Conservation (phyloP, 2,329 filamentous ascomycete species). For the Xylariaceae sp. region DNA sequence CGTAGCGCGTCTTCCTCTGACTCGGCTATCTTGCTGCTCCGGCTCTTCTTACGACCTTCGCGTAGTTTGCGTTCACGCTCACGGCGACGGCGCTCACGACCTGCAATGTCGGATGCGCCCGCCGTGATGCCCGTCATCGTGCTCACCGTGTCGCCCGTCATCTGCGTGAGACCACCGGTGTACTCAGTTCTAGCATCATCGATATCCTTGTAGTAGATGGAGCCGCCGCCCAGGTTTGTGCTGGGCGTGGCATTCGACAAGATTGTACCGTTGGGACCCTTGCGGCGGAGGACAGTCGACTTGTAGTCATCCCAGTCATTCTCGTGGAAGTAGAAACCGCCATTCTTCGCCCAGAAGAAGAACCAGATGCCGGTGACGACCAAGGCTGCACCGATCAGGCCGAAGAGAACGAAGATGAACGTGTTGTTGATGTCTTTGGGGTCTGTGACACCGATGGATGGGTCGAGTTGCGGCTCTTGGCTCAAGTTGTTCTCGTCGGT, state of each 20-base stretch:
- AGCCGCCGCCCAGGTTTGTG: conserved; percentile 82
- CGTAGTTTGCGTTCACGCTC: conserved; percentile 49
- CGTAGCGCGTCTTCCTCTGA: conserved; percentile 64
- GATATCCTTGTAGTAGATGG: conserved; percentile 67
- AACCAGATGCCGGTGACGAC: conserved; percentile 83
- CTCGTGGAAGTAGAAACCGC: conserved; percentile 80
- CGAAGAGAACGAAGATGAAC: conserved; percentile 80
- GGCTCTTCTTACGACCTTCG: conserved; percentile 38
- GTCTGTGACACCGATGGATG: conserved; percentile 45
- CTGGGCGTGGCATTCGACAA: conserved; percentile 75
- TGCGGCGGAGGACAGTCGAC: conserved; percentile 81
- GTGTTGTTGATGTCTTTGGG: conserved; percentile 57
- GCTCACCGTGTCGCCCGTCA: conserved; percentile 38
- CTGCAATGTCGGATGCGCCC: conserved; percentile 50
- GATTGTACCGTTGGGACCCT: conserved; percentile 82
- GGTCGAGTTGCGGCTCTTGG: conserved; percentile 34
- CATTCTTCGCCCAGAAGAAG: conserved; percentile 97
- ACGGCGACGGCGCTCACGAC: conserved; percentile 52
- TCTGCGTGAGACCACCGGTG: conserved; percentile 32
- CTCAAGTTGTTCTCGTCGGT: conserved; percentile 9
- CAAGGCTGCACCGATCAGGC: conserved; percentile 71
- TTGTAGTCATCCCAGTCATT: conserved; percentile 99
- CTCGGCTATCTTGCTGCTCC: conserved; percentile 46
- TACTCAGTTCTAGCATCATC: conserved; percentile 43
- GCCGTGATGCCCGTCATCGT: conserved; percentile 54